Base-by-base conservation (phyloP, 2,329 filamentous ascomycete genomes). In the Colletotrichum chlorophyti region DNA sequence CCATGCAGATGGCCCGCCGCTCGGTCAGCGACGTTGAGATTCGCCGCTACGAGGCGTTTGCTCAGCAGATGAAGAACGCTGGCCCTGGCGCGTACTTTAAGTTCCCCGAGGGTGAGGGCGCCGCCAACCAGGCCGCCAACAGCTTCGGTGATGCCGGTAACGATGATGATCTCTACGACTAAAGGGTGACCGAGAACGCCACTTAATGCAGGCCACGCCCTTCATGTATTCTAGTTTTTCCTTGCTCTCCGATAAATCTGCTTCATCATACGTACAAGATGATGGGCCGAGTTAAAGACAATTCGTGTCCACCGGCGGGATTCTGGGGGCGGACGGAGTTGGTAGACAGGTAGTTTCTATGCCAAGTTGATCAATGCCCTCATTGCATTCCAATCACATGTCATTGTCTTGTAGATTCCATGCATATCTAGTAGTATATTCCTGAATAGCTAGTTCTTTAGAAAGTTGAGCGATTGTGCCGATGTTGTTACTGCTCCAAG, bases 11-110 rank as follows among this genome's bases (percentile, higher is more conserved):
- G 76, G 95, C 95, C 64, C 90, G 95, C 76, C 88, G 91, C 73
- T 98, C 95, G 24, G 95, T 99, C 66, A 93, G 87, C 55, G 95
- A 99, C 67, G 94, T 98, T 19, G 95, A 99, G 83, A 96, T 99
- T 69, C 91, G 95, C 71, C 90, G 94, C 61, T 99, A 99, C 79
- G 95, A 99, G 83, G 94, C 95, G 5, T 99, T 99, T 70, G 91
- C 94, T 35, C 94, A 98, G 81, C 94, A 94, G 75, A 96, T 99
- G 93, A 99, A 99, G 91, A 97, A 96, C 74, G 88, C 91, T 60
- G 93, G 93, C 48, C 93, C 93, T 34, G 94, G 93, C 70, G 93
- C 91, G 68, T 97, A 95, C 85, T 99, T 99, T 91, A 93, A 96
- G 78, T 99, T 99, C 88, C 94, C 91, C 27, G 81, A 83, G 61